Evolutionary conservation across 1,284 basidiomycete genomes (phyloP), one percentile per base, ranked within the genome.

Genomic region (Cutaneotrichosporon cutaneum): DNA sequence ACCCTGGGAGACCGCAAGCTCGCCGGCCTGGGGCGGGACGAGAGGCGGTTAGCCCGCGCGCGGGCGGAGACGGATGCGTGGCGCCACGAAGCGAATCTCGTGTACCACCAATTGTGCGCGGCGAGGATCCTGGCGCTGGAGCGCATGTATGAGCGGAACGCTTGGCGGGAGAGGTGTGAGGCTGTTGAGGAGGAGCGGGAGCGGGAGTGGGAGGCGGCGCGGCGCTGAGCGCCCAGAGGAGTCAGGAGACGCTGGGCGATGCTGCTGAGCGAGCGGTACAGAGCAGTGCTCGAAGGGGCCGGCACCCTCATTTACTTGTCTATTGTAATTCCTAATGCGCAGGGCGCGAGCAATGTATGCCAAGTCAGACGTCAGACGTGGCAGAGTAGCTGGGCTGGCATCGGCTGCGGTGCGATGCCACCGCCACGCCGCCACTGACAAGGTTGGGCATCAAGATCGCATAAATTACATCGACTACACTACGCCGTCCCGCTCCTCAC

Each of bases 61-160:
- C 21, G 22, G 14, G 52, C 52, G 21, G 52, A 54, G 21, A 22
- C 33, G 5, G 52, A 54, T 16, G 52, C 52, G 33, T 54, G 52
- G 52, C 33, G 35, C 10, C 52, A 54, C 35, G 52, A 54, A 22
- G 52, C 52, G 22, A 54, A 35, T 18, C 52, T 54, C 35, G 52
- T 54, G 2, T 54, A 54, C 21, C 52, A 54, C 35, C 52, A 54
- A 22, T 22, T 54, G 22, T 54, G 52, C 14, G 52, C 52, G 8
- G 52, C 52, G 35, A 13, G 52, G 22, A 54, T 54, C 33, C 32
- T 54, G 2, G 52, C 52, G 2, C 21, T 54, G 5, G 52, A 54
- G 52, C 8, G 52, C 10, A 39, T 54, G 35, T 54, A 54, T 26
- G 52, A 54, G 35, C 52, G 52, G 22, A 54, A 54, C 22, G 52